A percentile compares a stretch with the other conserved stretches of the same genome.
Conservation (phyloP, 2,329 filamentous ascomycete genomes). For the Aquanectria penicillioides region DNA sequence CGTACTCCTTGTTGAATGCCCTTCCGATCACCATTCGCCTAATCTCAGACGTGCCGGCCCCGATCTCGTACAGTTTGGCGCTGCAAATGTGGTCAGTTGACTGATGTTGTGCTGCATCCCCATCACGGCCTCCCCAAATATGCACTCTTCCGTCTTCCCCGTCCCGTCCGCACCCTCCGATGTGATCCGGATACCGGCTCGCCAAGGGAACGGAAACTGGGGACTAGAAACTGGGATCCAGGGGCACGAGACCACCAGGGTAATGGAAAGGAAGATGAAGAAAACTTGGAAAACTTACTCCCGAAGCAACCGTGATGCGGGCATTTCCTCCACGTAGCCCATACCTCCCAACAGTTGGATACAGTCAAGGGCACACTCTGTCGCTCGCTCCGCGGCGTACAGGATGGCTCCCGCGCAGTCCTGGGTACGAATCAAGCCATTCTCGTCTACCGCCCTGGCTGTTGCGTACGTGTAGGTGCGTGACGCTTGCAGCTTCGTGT, state of each 20-base stretch:
- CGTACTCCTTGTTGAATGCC: conserved; percentile 89
- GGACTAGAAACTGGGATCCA: too few species aligned
- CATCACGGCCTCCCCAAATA: too few species aligned
- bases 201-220: not conserved
- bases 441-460: conserved; percentile 82
- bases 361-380: conserved; percentile 85
- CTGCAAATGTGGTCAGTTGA: conserved; percentile 51
- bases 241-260: not conserved
- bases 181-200: not conserved
- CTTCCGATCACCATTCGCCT: conserved; percentile 93
- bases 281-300: conserved; percentile 56
- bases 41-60: conserved; percentile 94
- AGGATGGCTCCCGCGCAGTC: conserved; percentile 95
- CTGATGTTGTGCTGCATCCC: not conserved
- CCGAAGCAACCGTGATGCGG: conserved; percentile 84
- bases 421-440: conserved; percentile 78
- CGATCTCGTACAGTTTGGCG: conserved; percentile 91
- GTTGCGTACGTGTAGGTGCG: conserved; percentile 89
- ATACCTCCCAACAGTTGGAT: conserved; percentile 95
- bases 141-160: not conserved
- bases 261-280: not conserved
- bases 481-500: conserved; percentile 88
- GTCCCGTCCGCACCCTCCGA: not conserved
- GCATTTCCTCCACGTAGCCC: conserved; percentile 96
- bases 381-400: conserved; percentile 91